A percentile compares a stretch with the other conserved stretches of the same genome.
phyloP scores from a whole-genome alignment of 805 yeast genomes.

The Ogataea trehaloabstinens region DNA sequence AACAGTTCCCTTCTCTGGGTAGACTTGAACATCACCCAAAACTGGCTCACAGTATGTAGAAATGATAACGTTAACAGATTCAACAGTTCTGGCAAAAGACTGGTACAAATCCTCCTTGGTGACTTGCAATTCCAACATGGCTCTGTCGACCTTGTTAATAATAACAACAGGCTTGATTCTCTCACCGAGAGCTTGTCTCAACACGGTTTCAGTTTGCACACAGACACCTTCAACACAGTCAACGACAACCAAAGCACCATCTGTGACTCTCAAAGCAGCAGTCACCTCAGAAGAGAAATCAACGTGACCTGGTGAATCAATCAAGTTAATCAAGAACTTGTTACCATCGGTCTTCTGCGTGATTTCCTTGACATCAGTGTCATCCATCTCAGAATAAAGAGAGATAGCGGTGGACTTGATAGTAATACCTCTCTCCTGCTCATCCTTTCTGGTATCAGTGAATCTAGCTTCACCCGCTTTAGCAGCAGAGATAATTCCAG shows the following conservation, averaged over 20 bases:
- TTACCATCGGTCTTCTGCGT: conserved; percentile 90
- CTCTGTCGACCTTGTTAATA: conserved; percentile 99
- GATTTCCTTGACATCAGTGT: conserved; percentile 85
- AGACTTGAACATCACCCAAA: conserved; percentile 95
- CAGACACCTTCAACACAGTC: conserved; percentile 99
- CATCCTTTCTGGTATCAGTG: conserved; percentile 99
- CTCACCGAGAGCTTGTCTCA: conserved; percentile 98
- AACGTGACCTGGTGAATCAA: conserved; percentile 99
- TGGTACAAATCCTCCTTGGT: conserved; percentile 99
- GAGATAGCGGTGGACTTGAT: conserved; percentile 99
- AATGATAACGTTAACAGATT: conserved; percentile 97
- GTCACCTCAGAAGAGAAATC: conserved; percentile 99
- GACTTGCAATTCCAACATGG: conserved; percentile 97
- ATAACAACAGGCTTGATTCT: conserved; percentile 98
- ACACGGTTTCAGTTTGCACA: conserved; percentile 99
- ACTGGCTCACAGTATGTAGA: conserved; percentile 89
- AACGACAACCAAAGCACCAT: conserved; percentile 99
- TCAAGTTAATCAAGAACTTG: conserved; percentile 95
- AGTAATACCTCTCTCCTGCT: conserved; percentile 99
- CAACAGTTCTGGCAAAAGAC: conserved; percentile 97
- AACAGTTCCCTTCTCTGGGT: conserved; percentile 98
- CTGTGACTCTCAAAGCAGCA: conserved; percentile 99
- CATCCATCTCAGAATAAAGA: conserved; percentile 82
- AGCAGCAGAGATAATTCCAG: conserved; percentile 99
- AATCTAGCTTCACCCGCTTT: conserved; percentile 99